Evolutionary conservation across 805 yeast species (phyloP), one percentile per base, ranked within the genome.

Genomic region (Aciculoconidium aculeatum): DNA sequence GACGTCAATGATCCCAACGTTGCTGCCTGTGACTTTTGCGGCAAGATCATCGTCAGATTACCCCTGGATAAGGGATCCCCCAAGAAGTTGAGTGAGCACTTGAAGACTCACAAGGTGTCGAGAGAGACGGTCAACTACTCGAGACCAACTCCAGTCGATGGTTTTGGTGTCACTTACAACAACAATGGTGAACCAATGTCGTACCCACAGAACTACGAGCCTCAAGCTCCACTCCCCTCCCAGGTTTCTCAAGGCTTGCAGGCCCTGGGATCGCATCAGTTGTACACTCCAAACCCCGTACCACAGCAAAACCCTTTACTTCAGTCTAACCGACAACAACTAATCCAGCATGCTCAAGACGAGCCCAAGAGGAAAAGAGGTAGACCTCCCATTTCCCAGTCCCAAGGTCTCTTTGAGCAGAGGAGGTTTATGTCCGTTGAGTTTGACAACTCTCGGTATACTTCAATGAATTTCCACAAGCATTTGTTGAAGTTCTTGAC

Each of bases 51-150:
- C 20, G 55, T 55, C 15, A 49, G 80, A 30, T 49, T 71, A 28
- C 53, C 68, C 7, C 60, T 70, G 21, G 80, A 74, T 44, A 71
- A 70, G 44, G 79, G 79, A 0, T 67, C 72, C 15, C 80, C 80
- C 15, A 74, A 74, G 58, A 74, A 74, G 44, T 53, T 74, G 22
- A 65, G 67, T 27, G 79, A 73, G 45, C 80, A 74, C 44, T 51
- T 74, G 39, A 64, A 66, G 38, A 71, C 77, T 3, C 80, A 74
- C 42, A 70, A 69, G 49, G 55, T 72, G 34, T 49, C 49, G 16
- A 59, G 50, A 29, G 57, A 55, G 6, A 53, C 66, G 15, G 49
- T 61, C 22, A 70, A 70, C 37, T 51, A 60, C 19, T 44, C 65
- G 18, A 45, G 76, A 24, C 41, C 55, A 31, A 52, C 48, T 5